phyloP scores from a whole-genome alignment of 2,329 filamentous ascomycete genomes.

The Trematosphaeria pertusa region DNA sequence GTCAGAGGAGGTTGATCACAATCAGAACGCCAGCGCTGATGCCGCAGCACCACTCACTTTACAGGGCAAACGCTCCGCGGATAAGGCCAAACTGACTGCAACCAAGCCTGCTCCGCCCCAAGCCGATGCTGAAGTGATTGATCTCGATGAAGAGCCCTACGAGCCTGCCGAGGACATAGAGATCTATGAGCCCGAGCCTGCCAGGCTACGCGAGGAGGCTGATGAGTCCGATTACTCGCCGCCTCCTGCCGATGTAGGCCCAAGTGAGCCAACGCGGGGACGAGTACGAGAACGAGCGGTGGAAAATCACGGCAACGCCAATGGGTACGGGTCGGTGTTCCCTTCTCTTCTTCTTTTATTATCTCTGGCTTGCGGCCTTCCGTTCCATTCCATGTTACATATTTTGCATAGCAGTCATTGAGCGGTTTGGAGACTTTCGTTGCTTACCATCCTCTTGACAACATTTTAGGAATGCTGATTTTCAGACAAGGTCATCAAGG shows the following conservation, averaged over 20 bases:
- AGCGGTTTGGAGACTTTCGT: neutral
- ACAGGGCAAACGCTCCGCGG: conserved; percentile 26
- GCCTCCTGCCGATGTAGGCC: conserved; percentile 51
- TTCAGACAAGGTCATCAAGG: conserved; percentile 34
- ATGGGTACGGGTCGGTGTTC: conserved; percentile 40
- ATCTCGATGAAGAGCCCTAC: conserved; percentile 47
- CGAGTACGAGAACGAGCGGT: conserved; percentile 30
- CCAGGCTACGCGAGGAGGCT: conserved; percentile 37
- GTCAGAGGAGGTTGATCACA: conserved; percentile 54
- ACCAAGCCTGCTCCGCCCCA: conserved; percentile 24
- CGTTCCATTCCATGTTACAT: too few species aligned
- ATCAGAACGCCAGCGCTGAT: conserved; percentile 39
- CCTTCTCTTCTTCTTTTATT: conserved; percentile 27
- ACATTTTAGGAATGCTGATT: conserved; percentile 19
- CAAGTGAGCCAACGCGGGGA: conserved; percentile 32
- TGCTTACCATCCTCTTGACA: neutral
- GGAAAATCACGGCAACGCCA: conserved; percentile 27
- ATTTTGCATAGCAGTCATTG: neutral
- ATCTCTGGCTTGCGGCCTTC: too few species aligned
- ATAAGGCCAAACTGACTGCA: conserved; percentile 23
- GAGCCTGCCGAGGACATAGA: conserved; percentile 50
- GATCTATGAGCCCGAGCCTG: conserved; percentile 44
- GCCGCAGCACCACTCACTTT: conserved; percentile 35
- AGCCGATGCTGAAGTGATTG: conserved; percentile 37
- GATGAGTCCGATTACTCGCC: conserved; percentile 55